Evolutionary conservation across 768 basidiomycete species (phyloP), one percentile per base, ranked within the genome.

Genomic region (Pleurotus sapidus): DNA sequence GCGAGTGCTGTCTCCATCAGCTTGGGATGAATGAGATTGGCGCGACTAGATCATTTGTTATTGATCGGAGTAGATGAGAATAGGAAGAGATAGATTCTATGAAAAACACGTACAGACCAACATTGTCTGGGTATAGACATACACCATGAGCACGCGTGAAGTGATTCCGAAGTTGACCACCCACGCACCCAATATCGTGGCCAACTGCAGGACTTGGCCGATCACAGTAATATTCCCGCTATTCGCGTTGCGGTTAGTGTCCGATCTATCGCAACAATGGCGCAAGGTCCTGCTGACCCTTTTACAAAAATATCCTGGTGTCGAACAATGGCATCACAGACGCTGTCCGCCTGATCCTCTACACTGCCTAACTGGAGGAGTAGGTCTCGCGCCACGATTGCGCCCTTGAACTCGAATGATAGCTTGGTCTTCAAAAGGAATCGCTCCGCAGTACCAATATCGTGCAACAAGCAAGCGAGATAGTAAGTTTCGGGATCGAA

Each of bases 371-470:
- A 64, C 25, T 74, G 63, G 20, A 79, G 63, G 42, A 82, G 77
- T 40, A 77, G 68, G 51, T 81, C 77, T 30, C 80, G 75, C 37
- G 79, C 81, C 11, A 82, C 72, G 53, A 83, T 78, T 17, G 73
- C 81, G 47, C 81, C 79, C 64, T 79, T 79, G 70, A 80, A 82
- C 67, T 84, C 82, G 62, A 84, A 83, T 12, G 77, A 79, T 67
- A 82, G 68, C 59, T 80, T 80, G n/a, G 82, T 83, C 23, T 75
- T 79, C n/a, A 74, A 60, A 46, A 81, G 69, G 61, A 76, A 82
- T 20, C 68, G 70, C 46, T 79, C 73, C 5, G 77, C 78, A 3
- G 78, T 78, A 46, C 81, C 81, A 46, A 82, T 77, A 61, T 82
- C 81, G 61, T 83, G 81, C 57, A 82, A 69, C 23, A 82, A 69